Conservation (phyloP, 352 stramenopile species). For the Phytophthora lateralis region DNA sequence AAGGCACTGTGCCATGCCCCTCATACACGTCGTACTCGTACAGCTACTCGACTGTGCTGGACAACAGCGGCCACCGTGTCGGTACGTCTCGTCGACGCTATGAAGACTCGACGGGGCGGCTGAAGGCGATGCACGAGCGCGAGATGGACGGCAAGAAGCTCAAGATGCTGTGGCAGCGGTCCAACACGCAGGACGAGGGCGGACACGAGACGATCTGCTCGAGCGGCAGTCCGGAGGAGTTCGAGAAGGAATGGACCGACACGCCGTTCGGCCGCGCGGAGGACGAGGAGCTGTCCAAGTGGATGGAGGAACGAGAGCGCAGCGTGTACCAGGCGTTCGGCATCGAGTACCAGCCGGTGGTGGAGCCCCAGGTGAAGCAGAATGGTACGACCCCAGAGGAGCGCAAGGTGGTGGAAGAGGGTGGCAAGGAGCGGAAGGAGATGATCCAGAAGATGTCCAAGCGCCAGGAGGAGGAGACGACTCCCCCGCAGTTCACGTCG, state of each 20-base stretch:
- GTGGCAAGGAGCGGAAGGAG: conserved; percentile 42
- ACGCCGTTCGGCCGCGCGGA: conserved; percentile 69
- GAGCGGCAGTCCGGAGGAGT: conserved; percentile 51
- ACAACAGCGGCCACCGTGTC: conserved; percentile 62
- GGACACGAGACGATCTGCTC: conserved; percentile 54
- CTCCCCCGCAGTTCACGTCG: conserved; percentile 42
- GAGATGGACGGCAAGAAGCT: conserved; percentile 71
- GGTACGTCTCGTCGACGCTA: conserved; percentile 67
- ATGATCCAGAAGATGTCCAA: conserved; percentile 65
- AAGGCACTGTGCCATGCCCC: conserved; percentile 21
- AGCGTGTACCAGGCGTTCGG: conserved; percentile 36
- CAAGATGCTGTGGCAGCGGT: conserved; percentile 56
- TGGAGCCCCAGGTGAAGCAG: conserved; percentile 4
- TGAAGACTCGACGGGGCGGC: conserved; percentile 69
- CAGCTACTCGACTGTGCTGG: conserved; percentile 66
- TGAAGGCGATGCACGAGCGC: conserved; percentile 78
- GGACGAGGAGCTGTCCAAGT: conserved; percentile 35
- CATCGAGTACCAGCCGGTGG: conserved; percentile 43
- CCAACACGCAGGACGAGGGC: conserved; percentile 55
- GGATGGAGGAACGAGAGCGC: conserved; percentile 33
- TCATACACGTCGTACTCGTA: conserved; percentile 67
- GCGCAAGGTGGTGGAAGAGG: conserved; percentile 26
- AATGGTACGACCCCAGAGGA: conserved; percentile 20
- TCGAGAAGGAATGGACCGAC: conserved; percentile 65
- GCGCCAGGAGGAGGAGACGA: conserved; percentile 74